Evolutionary conservation across 2,329 filamentous ascomycete genomes (phyloP).

Genomic region (Botryotinia narcissicola): DNA sequence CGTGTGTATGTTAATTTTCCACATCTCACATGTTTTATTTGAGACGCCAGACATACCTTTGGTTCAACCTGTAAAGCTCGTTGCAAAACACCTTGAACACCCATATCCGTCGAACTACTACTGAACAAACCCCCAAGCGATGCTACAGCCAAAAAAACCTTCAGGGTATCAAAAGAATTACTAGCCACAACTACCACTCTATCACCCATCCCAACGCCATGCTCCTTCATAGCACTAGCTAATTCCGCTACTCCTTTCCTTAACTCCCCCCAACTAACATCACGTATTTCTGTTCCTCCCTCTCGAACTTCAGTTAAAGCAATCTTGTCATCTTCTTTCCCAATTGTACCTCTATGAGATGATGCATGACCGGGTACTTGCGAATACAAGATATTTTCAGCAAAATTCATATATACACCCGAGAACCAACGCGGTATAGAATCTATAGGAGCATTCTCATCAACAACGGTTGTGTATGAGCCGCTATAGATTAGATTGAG

Average conservation of each 20-base stretch:
- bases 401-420: constrained; percentile 71
- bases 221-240: constrained; percentile 63
- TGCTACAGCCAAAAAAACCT: constrained; percentile 66
- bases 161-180: constrained; percentile 71
- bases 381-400: constrained; percentile 75
- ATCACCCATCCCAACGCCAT: constrained; percentile 69
- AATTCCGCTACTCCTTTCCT: constrained; percentile 57
- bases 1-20: background rate
- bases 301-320: constrained; percentile 73
- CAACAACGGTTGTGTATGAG: constrained; percentile 57
- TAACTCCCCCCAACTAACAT: constrained; percentile 67
- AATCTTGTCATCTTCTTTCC: constrained; percentile 69
- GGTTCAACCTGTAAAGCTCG: constrained; percentile 72
- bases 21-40: background rate
- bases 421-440: constrained; percentile 73
- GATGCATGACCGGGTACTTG: constrained; percentile 43
- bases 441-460: constrained; percentile 68
- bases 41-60: constrained; percentile 44
- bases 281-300: constrained; percentile 51
- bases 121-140: constrained; percentile 75
- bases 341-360: constrained; percentile 48
- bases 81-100: constrained; percentile 73
- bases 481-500: constrained; percentile 63
- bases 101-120: constrained; percentile 79
- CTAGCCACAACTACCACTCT: constrained; percentile 72